Conservation (phyloP, 2,329 filamentous ascomycete genomes). For the Hypoxylon sp. region DNA sequence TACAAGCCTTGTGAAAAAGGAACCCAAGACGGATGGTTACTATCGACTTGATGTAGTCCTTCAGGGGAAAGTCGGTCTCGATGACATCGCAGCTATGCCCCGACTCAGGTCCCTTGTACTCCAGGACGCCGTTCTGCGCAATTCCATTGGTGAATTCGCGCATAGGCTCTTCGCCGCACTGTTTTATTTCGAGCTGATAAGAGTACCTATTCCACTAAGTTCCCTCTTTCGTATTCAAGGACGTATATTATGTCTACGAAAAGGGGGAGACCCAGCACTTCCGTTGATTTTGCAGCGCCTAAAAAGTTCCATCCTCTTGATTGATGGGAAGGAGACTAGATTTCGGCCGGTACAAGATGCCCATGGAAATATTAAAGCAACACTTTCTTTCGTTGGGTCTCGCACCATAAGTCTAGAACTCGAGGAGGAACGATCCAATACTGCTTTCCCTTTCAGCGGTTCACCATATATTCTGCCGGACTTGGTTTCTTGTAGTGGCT, state of each 20-base stretch:
- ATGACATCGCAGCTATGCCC: background rate
- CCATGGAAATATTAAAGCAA: background rate
- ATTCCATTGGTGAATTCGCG: background rate
- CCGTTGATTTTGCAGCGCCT: background rate
- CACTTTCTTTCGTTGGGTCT: background rate
- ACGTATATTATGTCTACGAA: background rate
- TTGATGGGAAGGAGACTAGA: background rate
- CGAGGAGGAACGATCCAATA: background rate
- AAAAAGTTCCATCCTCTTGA: background rate
- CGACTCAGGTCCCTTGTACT: background rate
- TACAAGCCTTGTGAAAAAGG: background rate
- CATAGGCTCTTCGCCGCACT: background rate
- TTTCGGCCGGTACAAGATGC: background rate
- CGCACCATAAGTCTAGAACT: background rate
- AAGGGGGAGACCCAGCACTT: background rate
- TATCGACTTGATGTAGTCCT: slow-evolving; percentile 1
- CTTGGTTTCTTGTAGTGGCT: background rate
- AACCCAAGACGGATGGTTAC: background rate
- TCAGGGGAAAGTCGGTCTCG: background rate
- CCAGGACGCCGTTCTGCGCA: background rate
- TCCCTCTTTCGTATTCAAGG: background rate
- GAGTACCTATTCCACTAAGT: background rate
- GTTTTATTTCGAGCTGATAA: background rate
- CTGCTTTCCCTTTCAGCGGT: background rate
- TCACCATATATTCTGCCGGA: background rate